phyloP scores from a whole-genome alignment of 805 yeast species.

The Wickerhamomyces chambardii region DNA sequence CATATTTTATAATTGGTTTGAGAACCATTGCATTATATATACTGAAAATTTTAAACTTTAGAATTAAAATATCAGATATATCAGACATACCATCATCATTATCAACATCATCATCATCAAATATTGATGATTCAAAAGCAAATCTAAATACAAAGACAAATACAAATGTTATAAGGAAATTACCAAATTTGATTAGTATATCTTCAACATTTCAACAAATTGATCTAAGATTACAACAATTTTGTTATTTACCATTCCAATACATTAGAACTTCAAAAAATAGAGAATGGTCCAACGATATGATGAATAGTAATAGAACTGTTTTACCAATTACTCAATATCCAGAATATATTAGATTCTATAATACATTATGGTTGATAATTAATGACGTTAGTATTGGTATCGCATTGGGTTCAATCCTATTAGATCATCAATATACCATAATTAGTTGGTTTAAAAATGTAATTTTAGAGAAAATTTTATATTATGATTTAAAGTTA shows the following conservation, averaged over 20 bases:
- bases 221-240: constrained; percentile 67
- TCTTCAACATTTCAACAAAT: constrained; percentile 72
- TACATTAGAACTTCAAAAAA: constrained; percentile 41
- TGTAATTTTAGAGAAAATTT: constrained; percentile 23
- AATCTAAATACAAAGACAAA: neutral
- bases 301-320: constrained; percentile 14
- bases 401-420: constrained; percentile 38
- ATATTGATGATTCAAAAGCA: too few relatives aligned
- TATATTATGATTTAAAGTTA: constrained; percentile 36
- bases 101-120: too few relatives aligned
- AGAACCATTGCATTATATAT: constrained; percentile 9
- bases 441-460: constrained; percentile 19
- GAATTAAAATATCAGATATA: too few relatives aligned
- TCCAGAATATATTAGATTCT: constrained; percentile 65
- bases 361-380: constrained; percentile 84
- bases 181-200: constrained; percentile 24
- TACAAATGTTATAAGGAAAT: too few relatives aligned
- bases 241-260: constrained; percentile 74
- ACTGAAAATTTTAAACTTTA: too few relatives aligned
- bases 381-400: constrained; percentile 80
- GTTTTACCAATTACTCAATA: constrained; percentile 36
- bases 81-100: neutral
- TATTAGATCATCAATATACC: constrained; percentile 27
- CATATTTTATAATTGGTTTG: constrained; percentile 5
- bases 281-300: constrained; percentile 7